Base-by-base conservation (phyloP, 345 rosid species). In the Eucalyptus melliodora region DNA sequence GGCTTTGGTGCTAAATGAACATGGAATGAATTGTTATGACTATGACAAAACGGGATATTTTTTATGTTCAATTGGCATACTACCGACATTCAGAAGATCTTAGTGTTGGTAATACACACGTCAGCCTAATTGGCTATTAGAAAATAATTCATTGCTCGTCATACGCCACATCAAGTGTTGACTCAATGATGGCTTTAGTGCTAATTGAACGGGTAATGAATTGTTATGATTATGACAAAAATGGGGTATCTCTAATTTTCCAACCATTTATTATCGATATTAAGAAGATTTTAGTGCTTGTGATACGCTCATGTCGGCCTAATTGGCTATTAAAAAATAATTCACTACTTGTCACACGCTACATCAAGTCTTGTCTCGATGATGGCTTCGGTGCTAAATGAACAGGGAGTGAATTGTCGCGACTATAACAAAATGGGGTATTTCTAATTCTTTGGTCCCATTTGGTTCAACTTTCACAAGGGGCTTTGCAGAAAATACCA, bases 321-420 rank as follows among this genome's bases (percentile, higher is more conserved):
- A 60, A 27, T 60, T 60, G 31, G 31, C 67, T 60, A 60, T 60
- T 12, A 60, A 30, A 26, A 12, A 27, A 60, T 60, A 60, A 60
- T 60, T 60, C 31, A 60, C 31, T 60, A 6, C 67, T 60, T 1
- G 4, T 27, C 67, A 27, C 31, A 60, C 2, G 16, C 67, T 13
- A 60, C 67, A 27, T 27, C 67, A 27, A 27, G 31, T 60, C 31
- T 60, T 27, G 67, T 26, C 31, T 60, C 6, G 16, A 60, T 60
- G 67, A 27, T 27, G 67, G 16, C 67, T 60, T 60, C 8, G 1
- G 4, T 27, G 67, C 67, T 11, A 60, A 60, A 60, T 60, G 16
- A 27, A 27, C 1, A 30, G 1, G 16, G 69, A 27, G 6, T 60
- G 69, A 27, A 60, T 60, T 0, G 16, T 60, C 7, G 4, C 1